These are phyloP conservation scores for Dryas alaskensis DNA, from an alignment of 306 rosid genomes.

Conservation along the genomic window DNA sequence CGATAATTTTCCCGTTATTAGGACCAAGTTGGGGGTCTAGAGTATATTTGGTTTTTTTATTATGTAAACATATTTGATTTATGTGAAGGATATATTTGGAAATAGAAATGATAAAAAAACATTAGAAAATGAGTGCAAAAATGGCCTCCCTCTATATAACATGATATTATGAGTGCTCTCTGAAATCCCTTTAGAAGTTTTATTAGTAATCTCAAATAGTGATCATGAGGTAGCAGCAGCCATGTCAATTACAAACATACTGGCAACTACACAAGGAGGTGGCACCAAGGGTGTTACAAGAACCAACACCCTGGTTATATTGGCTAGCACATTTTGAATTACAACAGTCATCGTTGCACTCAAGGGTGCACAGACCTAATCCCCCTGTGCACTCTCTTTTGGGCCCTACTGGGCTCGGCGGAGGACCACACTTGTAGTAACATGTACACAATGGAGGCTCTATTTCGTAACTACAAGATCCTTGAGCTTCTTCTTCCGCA, in stretches of 20 bases:
- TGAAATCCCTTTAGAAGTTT: too few relatives aligned
- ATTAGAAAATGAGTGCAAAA: too few relatives aligned
- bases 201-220: too few relatives aligned
- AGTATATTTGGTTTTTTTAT: too few relatives aligned
- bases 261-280: background rate
- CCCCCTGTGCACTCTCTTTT: background rate
- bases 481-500: background rate
- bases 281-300: background rate
- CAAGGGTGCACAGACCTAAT: background rate
- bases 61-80: too few relatives aligned
- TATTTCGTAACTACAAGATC: background rate
- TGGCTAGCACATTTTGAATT: background rate
- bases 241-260: background rate
- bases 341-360: background rate
- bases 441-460: background rate
- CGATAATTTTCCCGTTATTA: too few relatives aligned
- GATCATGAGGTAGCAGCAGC: background rate
- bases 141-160: too few relatives aligned
- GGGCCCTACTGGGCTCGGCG: background rate
- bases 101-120: too few relatives aligned
- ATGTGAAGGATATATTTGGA: too few relatives aligned
- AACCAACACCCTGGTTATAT: background rate
- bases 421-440: background rate
- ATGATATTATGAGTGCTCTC: too few relatives aligned
- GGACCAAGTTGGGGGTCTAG: too few relatives aligned